Evolutionary conservation across 495 filamentous ascomycete genomes (phyloP).

Genomic region (Penicillium nucicola): DNA sequence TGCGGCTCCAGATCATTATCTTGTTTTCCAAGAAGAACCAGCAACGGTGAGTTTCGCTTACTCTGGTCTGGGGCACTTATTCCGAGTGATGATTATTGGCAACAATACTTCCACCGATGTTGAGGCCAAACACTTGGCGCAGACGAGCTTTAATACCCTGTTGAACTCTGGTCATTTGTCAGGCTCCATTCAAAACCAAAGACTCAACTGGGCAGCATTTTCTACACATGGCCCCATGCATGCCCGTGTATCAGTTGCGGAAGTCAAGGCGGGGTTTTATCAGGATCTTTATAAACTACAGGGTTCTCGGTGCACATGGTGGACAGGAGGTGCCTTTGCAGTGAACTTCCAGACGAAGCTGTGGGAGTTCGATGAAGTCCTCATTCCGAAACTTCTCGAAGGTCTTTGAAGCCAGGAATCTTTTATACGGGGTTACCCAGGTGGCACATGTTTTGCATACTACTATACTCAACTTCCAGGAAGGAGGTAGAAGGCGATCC

Average conservation of each 20-base stretch:
- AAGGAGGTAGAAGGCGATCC: too few species aligned
- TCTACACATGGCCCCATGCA: slow-evolving; percentile 37
- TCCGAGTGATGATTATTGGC: slow-evolving; percentile 38
- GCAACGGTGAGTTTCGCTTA: slow-evolving; percentile 31
- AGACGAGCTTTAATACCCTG: slow-evolving; percentile 26
- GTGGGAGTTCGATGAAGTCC: slow-evolving; percentile 36
- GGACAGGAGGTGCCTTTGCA: slow-evolving; percentile 37
- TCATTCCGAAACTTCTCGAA: slow-evolving; percentile 21
- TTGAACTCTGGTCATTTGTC: slow-evolving; percentile 23
- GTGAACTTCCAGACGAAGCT: slow-evolving; percentile 37
- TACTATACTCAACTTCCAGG: too few species aligned
- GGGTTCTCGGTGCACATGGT: slow-evolving; percentile 38
- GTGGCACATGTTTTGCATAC: too few species aligned
- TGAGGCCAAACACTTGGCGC: slow-evolving; percentile 26
- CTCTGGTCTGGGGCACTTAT: slow-evolving; percentile 29
- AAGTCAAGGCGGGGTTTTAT: slow-evolving; percentile 32
- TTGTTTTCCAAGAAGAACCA: slow-evolving; percentile 30
- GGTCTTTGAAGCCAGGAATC: slow-evolving; percentile 11
- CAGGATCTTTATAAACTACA: slow-evolving; percentile 36
- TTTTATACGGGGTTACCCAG: too few species aligned
- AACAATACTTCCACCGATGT: slow-evolving; percentile 22
- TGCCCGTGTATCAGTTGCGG: slow-evolving; percentile 24
- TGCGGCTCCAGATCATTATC: slow-evolving; percentile 26
- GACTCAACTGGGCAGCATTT: slow-evolving; percentile 34
- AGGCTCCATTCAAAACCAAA: slow-evolving; percentile 4